Conservation (phyloP, 177 flowering plant species). For the Telopea speciosissima region DNA sequence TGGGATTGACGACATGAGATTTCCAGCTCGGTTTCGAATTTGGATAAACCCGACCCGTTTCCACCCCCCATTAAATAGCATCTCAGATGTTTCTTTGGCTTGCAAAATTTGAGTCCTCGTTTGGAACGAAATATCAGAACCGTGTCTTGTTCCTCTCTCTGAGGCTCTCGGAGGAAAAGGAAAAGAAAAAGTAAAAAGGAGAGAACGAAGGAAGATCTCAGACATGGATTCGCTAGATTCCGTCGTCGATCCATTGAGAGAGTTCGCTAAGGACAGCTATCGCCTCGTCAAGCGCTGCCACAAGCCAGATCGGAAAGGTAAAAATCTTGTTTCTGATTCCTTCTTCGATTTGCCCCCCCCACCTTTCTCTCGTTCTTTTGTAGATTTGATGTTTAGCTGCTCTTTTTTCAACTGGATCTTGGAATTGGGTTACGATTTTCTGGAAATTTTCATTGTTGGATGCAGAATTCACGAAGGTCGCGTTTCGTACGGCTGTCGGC, state of each 20-base stretch:
- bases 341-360: background rate
- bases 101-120: too few relatives aligned
- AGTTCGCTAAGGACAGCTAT: constrained; percentile 72
- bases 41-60: too few relatives aligned
- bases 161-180: too few relatives aligned
- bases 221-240: constrained; percentile 65
- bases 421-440: background rate
- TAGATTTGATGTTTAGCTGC: background rate
- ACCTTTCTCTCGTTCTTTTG: background rate
- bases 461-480: constrained; percentile 61
- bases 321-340: background rate
- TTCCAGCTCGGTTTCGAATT: too few relatives aligned
- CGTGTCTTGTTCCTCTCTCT: too few relatives aligned
- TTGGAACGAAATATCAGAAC: too few relatives aligned
- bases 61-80: too few relatives aligned
- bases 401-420: background rate
- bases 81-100: too few relatives aligned
- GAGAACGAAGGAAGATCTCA: too few relatives aligned
- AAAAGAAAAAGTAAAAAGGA: too few relatives aligned
- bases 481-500: constrained; percentile 64
- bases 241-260: constrained; percentile 70
- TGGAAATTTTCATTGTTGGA: background rate
- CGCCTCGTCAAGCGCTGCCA: constrained; percentile 87
- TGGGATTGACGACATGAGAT: too few relatives aligned
- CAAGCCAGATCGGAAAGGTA: constrained; percentile 82